Percentiles rank a stretch among this genome's conserved stretches.
Conservation (phyloP, 1,284 basidiomycete genomes). For the Boletus calvinii region DNA sequence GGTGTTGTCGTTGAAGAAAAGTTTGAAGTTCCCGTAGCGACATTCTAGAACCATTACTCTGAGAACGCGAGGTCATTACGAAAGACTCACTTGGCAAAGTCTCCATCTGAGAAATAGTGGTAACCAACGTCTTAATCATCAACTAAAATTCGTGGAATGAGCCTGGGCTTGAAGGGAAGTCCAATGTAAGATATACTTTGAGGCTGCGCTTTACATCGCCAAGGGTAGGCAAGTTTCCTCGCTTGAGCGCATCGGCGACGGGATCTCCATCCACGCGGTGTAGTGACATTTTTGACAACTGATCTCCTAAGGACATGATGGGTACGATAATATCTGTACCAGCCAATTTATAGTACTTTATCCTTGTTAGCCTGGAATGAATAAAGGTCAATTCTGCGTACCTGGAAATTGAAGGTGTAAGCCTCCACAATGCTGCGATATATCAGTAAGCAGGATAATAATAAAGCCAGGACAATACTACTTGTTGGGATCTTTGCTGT, state of each 20-base stretch:
- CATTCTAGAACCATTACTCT: slow-evolving; percentile 47
- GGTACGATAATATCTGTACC: slow-evolving; percentile 57
- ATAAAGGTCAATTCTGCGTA: slow-evolving; percentile 27
- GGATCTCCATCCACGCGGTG: slow-evolving; percentile 46
- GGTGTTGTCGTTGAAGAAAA: slow-evolving; percentile 74
- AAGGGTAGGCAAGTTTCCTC: slow-evolving; percentile 61
- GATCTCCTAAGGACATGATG: slow-evolving; percentile 65
- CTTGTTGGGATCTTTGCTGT: slow-evolving; percentile 78
- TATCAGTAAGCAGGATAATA: slow-evolving; percentile 19
- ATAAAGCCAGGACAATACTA: slow-evolving; percentile 33
- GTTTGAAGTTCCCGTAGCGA: slow-evolving; percentile 80
- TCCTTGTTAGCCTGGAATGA: slow-evolving; percentile 4
- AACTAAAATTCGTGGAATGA: slow-evolving; percentile 39
- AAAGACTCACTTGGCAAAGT: slow-evolving; percentile 60
- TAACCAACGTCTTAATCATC: slow-evolving; percentile 70
- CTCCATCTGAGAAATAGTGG: slow-evolving; percentile 75
- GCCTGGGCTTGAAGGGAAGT: not conserved
- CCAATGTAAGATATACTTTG: slow-evolving; percentile 44
- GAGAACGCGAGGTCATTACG: not conserved
- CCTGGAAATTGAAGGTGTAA: slow-evolving; percentile 80
- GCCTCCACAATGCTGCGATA: slow-evolving; percentile 70
- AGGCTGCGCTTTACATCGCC: slow-evolving; percentile 73
- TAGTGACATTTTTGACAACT: slow-evolving; percentile 50
- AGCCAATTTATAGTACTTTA: slow-evolving; percentile 59
- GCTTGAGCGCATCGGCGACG: slow-evolving; percentile 51